Conservation (phyloP, 2,329 filamentous ascomycete species). For the Neonectria neomacrospora region DNA sequence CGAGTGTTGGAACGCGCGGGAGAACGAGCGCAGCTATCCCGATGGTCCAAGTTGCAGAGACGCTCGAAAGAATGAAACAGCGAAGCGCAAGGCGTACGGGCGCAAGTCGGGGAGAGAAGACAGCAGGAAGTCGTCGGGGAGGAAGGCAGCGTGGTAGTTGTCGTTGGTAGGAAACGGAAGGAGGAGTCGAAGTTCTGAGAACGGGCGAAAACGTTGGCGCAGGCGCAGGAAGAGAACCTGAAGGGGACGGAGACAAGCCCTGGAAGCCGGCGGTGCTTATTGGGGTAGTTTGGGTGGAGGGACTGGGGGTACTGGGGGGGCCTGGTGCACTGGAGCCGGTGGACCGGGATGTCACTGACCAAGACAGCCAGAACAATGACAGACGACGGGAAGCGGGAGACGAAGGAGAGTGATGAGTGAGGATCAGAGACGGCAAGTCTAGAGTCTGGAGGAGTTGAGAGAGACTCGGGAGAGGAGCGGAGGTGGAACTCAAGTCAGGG, state of each 20-base stretch:
- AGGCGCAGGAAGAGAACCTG: constrained; percentile 7
- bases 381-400: not conserved
- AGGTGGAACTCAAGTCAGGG: constrained; percentile 7
- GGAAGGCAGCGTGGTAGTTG: not conserved
- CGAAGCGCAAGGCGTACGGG: not conserved
- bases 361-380: not conserved
- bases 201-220: not conserved
- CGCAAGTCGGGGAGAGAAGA: not conserved
- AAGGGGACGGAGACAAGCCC: constrained; percentile 14
- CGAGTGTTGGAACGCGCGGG: constrained; percentile 31
- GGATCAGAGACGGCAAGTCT: not conserved
- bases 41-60: constrained; percentile 4
- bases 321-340: constrained; percentile 9
- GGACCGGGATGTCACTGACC: constrained; percentile 22
- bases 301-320: constrained; percentile 7
- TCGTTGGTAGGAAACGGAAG: not conserved
- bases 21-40: constrained; percentile 21
- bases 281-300: constrained; percentile 6
- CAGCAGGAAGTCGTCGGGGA: not conserved
- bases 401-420: not conserved
- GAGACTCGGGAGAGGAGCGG: not conserved
- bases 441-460: constrained; percentile 3
- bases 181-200: constrained; percentile 4
- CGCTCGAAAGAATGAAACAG: not conserved
- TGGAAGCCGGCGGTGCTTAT: constrained; percentile 14